Evolutionary conservation across 2,329 filamentous ascomycete species (phyloP).

Genomic region (Tolypocladium tropicale): DNA sequence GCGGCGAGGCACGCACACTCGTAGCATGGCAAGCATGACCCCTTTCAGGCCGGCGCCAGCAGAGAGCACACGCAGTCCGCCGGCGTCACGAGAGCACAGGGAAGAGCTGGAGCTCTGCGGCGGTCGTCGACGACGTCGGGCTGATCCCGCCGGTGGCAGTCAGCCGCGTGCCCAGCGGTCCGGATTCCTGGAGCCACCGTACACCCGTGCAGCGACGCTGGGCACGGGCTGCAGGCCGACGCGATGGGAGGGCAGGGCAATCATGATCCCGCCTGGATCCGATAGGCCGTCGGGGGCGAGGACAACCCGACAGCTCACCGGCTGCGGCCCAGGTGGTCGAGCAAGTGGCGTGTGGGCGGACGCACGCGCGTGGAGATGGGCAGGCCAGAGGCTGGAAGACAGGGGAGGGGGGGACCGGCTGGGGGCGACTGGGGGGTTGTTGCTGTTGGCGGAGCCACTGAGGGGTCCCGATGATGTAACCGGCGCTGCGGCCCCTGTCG

Average conservation of each 20-base stretch:
- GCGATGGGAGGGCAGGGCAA: background rate
- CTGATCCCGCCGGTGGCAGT: background rate
- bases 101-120: background rate
- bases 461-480: constrained; percentile 4
- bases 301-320: background rate
- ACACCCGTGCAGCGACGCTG: background rate
- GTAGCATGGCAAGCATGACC: no score
- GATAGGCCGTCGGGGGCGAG: background rate
- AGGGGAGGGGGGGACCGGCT: no score
- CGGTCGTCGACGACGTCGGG: background rate
- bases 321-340: background rate
- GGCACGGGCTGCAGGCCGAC: background rate
- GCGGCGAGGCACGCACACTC: no score
- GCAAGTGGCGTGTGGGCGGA: background rate
- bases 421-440: background rate
- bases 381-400: background rate
- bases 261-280: background rate
- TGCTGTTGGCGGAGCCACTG: no score
- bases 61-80: background rate
- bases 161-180: background rate
- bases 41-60: no score
- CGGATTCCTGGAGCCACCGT: background rate
- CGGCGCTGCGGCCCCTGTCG: background rate
- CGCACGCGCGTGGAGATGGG: background rate
- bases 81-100: background rate